Evolutionary conservation across 2,329 filamentous ascomycete genomes (phyloP).

Genomic region (Ceratocystis eucalypticola): DNA sequence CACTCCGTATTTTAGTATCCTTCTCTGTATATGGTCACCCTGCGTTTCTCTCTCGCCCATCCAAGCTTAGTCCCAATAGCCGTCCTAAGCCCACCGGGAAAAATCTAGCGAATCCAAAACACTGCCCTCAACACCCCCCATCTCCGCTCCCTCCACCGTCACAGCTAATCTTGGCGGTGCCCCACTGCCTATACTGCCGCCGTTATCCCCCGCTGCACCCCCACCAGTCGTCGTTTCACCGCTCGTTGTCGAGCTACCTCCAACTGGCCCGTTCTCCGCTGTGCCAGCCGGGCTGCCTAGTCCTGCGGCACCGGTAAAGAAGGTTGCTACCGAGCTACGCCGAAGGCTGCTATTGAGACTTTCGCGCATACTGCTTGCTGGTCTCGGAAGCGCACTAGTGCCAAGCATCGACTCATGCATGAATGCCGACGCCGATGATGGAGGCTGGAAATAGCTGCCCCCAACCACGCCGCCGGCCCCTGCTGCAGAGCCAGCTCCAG

Average conservation of each 20-base stretch:
- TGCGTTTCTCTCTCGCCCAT: not conserved
- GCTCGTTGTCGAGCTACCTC: conserved; percentile 32
- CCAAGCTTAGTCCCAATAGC: not conserved
- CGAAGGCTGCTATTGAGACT: conserved; percentile 46
- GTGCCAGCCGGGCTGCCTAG: not conserved
- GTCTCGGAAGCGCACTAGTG: conserved; percentile 28
- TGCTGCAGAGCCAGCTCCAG: conserved; percentile 5
- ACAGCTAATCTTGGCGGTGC: conserved; percentile 25
- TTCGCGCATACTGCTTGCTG: conserved; percentile 41
- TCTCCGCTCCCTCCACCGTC: conserved; percentile 42
- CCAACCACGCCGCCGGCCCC: conserved; percentile 24
- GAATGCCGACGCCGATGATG: conserved; percentile 16
- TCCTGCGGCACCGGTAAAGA: conserved; percentile 34
- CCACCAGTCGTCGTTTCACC: conserved; percentile 43
- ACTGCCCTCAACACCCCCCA: conserved; percentile 25
- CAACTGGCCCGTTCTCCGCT: not conserved
- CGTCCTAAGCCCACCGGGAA: conserved; percentile 35
- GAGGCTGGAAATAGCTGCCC: conserved; percentile 22
- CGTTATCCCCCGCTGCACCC: conserved; percentile 38
- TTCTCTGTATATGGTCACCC: not conserved
- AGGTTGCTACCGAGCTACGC: conserved; percentile 51
- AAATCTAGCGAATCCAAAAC: conserved; percentile 36
- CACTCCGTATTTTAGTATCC: conserved; percentile 1
- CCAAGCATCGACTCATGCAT: conserved; percentile 20
- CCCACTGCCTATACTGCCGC: conserved; percentile 36